These are phyloP conservation scores for Platanthera zijinensis DNA, from an alignment of 106 monocot species.

Conservation along the genomic window DNA sequence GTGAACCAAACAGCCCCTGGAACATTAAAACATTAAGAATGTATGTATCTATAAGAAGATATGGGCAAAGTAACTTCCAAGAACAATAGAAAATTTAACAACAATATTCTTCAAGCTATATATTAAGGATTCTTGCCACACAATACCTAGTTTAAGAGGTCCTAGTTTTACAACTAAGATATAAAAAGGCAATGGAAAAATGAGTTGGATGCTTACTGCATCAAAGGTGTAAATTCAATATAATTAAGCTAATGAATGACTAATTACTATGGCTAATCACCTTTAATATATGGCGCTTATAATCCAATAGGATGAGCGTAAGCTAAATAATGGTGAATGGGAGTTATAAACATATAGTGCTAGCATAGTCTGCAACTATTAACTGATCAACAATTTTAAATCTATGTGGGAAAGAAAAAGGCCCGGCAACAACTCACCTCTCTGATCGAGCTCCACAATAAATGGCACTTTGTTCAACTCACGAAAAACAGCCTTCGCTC, in stretches of 20 bases:
- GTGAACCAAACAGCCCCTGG: too few relatives aligned
- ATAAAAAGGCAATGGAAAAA: neutral
- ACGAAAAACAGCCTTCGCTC: slow-evolving; percentile 20
- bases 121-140: neutral
- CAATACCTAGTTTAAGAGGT: neutral
- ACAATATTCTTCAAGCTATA: neutral
- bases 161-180: neutral
- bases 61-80: too few relatives aligned
- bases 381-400: neutral
- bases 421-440: slow-evolving; percentile 6
- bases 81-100: neutral
- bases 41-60: too few relatives aligned
- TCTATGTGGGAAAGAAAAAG: neutral
- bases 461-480: slow-evolving; percentile 21
- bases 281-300: neutral
- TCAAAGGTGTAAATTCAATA: neutral
- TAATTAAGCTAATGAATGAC: neutral
- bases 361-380: neutral
- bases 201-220: neutral
- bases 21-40: too few relatives aligned
- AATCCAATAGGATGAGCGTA: neutral
- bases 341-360: neutral
- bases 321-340: neutral
- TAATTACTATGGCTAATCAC: neutral
- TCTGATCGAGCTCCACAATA: slow-evolving; percentile 23